phyloP scores from a whole-genome alignment of 768 basidiomycete species.

The Mycena crocata region DNA sequence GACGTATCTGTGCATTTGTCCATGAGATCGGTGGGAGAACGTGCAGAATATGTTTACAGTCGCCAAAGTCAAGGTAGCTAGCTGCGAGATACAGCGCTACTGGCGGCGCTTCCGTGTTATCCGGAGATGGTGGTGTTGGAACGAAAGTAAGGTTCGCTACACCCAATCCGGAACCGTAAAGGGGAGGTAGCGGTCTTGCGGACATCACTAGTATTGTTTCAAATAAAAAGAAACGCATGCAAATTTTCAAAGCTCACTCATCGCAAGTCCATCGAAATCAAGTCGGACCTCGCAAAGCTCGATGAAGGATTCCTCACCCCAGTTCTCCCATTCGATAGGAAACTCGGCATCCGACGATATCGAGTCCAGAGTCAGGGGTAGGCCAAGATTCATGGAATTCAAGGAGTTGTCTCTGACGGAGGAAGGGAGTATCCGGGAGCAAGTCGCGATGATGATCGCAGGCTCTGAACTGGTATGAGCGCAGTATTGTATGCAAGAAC shows the following conservation, averaged over 20 bases:
- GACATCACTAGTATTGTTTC: conserved; percentile 48
- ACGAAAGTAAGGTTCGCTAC: conserved; percentile 62
- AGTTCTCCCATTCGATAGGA: conserved; percentile 60
- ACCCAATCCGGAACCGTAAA: conserved; percentile 50
- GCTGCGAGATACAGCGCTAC: conserved; percentile 58
- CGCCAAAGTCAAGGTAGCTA: conserved; percentile 68
- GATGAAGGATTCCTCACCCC: conserved; percentile 70
- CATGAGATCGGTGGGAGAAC: conserved; percentile 14
- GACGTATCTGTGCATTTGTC: conserved; percentile 50
- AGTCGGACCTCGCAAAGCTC: conserved; percentile 72
- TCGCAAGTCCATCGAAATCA: conserved; percentile 54
- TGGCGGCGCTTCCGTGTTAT: conserved; percentile 39
- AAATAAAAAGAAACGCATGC: background rate
- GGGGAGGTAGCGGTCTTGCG: conserved; percentile 57
- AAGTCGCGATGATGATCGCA: conserved; percentile 71
- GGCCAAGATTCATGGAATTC: conserved; percentile 58
- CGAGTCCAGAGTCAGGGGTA: conserved; percentile 47
- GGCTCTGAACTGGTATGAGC: conserved; percentile 52
- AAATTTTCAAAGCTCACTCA: conserved; percentile 51
- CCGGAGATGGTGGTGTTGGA: conserved; percentile 46
- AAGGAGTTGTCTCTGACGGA: conserved; percentile 38
- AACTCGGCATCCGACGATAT: conserved; percentile 42
- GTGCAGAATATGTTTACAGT: conserved; percentile 57
- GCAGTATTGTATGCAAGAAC: background rate
- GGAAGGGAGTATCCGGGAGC: conserved; percentile 63